Base-by-base conservation (phyloP, 352 stramenopile genomes). In the Pythium graminicola region DNA sequence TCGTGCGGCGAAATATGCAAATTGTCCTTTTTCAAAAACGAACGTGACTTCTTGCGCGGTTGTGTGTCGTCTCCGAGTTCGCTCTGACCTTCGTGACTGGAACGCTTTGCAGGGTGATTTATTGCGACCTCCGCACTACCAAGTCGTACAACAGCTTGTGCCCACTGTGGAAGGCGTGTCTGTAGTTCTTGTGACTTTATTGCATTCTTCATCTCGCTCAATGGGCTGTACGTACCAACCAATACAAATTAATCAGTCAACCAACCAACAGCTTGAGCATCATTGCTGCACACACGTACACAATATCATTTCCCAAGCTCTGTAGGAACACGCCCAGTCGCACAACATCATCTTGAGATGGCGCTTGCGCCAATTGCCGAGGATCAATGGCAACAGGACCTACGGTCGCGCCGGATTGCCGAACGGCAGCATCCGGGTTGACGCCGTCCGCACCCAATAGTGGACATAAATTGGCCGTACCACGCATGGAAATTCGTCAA, bases 381-480 rank as follows among this genome's bases (percentile, higher is more conserved):
- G 39, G 43, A 50, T 44, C 26, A 17, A 58, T 46, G 45, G 32
- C 8, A 6, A 57, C 36, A 33, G 24, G 5, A 43, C 20, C 22
- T 5, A 62, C 47, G 32, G 22, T 22, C 50, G 41, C 31, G 60
- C 46, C 17, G 26, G 17, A 51, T 71, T 58, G 36, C 71, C 6
- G 23, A 16, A 31, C 43, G 63, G 63, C 13, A 23, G 57, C 67
- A 10, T 75, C 67, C 16, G 55, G 45, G 8, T 61, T 43, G n/a
- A 72, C 57, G 48, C 67, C 54, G 20, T 70, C 41, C 2, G 35
- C 26, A 5, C 23, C 39, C 28, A 65, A 76, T 26, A 89, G 65
- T 45, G 79, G 74, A 36, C 78, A 73, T 44, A 86, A 50, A 51
- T 81, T 82, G 50, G 72, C 35, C 5, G 57, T 70, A 50, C 73